These are phyloP conservation scores for Solanum pennellii DNA, from an alignment of 257 asterid species.

Conservation along the genomic window DNA sequence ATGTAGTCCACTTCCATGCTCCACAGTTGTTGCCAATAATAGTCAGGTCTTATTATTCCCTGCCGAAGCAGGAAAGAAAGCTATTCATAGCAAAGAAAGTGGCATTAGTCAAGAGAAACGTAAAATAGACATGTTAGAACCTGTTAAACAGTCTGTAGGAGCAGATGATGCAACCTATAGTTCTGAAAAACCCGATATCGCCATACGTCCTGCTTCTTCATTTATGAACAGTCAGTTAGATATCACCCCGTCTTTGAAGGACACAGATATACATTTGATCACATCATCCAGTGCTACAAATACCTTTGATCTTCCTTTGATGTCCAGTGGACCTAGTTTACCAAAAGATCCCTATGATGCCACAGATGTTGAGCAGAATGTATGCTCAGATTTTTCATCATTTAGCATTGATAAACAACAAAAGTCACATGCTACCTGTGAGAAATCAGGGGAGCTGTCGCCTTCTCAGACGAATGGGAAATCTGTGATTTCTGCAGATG, in stretches of 20 bases:
- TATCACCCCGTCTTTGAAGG: slow-evolving; percentile 20
- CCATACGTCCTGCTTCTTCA: slow-evolving; percentile 12
- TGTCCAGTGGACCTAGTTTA: slow-evolving; percentile 26
- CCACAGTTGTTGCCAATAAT: slow-evolving; percentile 39
- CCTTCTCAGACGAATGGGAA: slow-evolving; percentile 17
- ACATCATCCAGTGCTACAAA: slow-evolving; percentile 13
- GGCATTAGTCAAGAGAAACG: slow-evolving; percentile 18
- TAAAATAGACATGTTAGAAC: slow-evolving; percentile 15
- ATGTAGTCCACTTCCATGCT: slow-evolving; percentile 23
- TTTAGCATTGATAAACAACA: slow-evolving; percentile 38
- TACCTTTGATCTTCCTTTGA: slow-evolving; percentile 15
- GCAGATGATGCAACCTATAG: slow-evolving; percentile 20
- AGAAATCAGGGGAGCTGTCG: slow-evolving; percentile 27
- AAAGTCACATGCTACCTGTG: slow-evolving; percentile 22
- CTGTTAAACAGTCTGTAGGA: slow-evolving; percentile 14
- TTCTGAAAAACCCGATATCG: slow-evolving; percentile 14
- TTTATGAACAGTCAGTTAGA: slow-evolving; percentile 24
- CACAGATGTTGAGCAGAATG: slow-evolving; percentile 17
- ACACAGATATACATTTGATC: slow-evolving; percentile 6
- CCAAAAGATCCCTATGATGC: slow-evolving; percentile 20
- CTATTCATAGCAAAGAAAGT: slow-evolving; percentile 24
- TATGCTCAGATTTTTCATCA: slow-evolving; percentile 39
- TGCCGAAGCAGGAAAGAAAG: slow-evolving; percentile 36
- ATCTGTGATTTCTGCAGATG: slow-evolving; percentile 13
- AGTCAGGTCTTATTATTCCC: slow-evolving; percentile 29